Percentiles rank a stretch among this genome's conserved stretches.
These are phyloP conservation scores for Amphibolis antarctica DNA, from an alignment of 106 monocot genomes.

Conservation along the genomic window DNA sequence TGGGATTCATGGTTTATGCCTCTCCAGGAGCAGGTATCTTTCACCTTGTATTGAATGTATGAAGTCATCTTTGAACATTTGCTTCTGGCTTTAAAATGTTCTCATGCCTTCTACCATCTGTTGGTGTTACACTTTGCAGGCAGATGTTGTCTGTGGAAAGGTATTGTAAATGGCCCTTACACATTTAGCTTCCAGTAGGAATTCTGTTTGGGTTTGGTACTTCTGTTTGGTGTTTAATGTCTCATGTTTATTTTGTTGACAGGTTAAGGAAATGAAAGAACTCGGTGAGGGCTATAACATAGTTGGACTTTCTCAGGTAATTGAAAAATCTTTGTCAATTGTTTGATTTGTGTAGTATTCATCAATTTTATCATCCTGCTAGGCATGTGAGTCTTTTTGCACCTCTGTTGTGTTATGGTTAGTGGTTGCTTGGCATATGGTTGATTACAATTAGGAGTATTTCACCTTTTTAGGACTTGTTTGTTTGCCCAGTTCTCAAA, in stretches of 20 bases:
- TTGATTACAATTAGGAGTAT: too few species aligned
- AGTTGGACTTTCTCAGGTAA: slow-evolving; percentile 93
- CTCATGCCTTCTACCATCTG: too few species aligned
- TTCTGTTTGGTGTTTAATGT: not conserved
- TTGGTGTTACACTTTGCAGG: slow-evolving; percentile 27
- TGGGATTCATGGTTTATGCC: slow-evolving; percentile 80
- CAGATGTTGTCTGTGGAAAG: slow-evolving; percentile 55
- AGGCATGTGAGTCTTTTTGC: too few species aligned
- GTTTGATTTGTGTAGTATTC: not conserved
- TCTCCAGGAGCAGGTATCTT: slow-evolving; percentile 56
- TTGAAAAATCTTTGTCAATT: not conserved
- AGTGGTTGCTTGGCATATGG: too few species aligned
- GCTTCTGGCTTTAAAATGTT: not conserved
- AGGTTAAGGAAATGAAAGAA: slow-evolving; percentile 82
- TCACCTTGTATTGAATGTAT: not conserved
- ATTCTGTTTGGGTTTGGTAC: not conserved
- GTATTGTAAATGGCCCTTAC: slow-evolving; percentile 10
- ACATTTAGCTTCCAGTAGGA: not conserved
- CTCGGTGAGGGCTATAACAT: slow-evolving; percentile 64
- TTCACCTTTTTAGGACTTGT: too few species aligned
- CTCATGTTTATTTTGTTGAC: slow-evolving; percentile 1
- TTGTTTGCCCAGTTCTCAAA: too few species aligned
- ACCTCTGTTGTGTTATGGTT: too few species aligned
- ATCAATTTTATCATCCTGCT: not conserved
- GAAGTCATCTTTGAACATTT: too few species aligned